Evolutionary conservation across 225 moss, liverwort and hornwort species (phyloP), one percentile per base, ranked within the genome.

Genomic region (Neckera pumila): DNA sequence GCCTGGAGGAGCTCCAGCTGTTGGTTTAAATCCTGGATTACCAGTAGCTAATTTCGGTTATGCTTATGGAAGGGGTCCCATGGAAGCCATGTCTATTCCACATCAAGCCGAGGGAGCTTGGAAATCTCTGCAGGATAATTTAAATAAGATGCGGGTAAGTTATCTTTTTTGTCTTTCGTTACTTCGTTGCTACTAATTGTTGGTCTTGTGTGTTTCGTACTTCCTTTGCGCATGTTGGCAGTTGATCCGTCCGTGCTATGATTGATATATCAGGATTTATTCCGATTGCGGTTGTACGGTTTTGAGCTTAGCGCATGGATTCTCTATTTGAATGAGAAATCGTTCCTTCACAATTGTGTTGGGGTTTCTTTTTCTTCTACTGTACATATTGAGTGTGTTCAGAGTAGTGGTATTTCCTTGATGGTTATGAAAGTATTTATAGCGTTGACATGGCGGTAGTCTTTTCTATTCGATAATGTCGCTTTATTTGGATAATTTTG

Each of bases 21-120:
- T 62, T 63, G 87, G 90, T 59, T 91, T 92, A 82, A 42, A 85
- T 56, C 64, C 92, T 71, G 88, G 89, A 79, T 83, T 95, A 89
- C 91, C 94, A n/a, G 90, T 77, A 83, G 93, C 94, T 69, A 88
- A 40, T 70, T 90, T 90, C 22, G 97, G 97, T 84, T 96, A 95
- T 94, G 98, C 93, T 34, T 95, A 95, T 85, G 95, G 95, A 59
- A 89, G 95, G 76, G 90, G 90, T 84, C 85, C 91, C 57, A 65
- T 90, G 75, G 97, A 99, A 88, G 90, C 83, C 33, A 92, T 99
- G 84, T 91, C 97, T 40, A 85, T 96, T 81, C 65, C 92, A 45
- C 95, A 96, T 84, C 97, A 96, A 90, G 96, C 96, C 33, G 99
- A 96, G 86, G 91, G 89, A 87, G 96, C 95, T 56, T 94, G 96